Conservation (phyloP, 345 rosid genomes). For the Citrus sinensis region DVS_A1.0 CM039161.1:1904001-1904500, state of each 20-base stretch:
- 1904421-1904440: neutral
- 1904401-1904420: neutral
- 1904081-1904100: conserved; percentile 53
- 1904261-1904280: neutral
- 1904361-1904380: neutral
- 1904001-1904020: neutral
- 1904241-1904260: conserved; percentile 9
- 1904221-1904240: neutral
- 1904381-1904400: conserved; percentile 16
- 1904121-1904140: conserved; percentile 41
- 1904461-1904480: neutral
- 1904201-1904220: neutral
- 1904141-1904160: conserved; percentile 2
- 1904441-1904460: neutral
- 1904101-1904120: conserved; percentile 51
- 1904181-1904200: neutral
- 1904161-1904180: neutral
- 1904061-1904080: conserved; percentile 62
- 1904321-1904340: neutral
- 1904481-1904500: neutral
- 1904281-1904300: conserved; percentile 4
- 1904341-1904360: conserved; percentile 5
- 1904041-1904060: conserved; percentile 65
- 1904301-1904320: neutral
- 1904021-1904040: conserved; percentile 37